phyloP scores from a whole-genome alignment of 768 basidiomycete genomes.

The Gloeophyllum trabeum region DNA sequence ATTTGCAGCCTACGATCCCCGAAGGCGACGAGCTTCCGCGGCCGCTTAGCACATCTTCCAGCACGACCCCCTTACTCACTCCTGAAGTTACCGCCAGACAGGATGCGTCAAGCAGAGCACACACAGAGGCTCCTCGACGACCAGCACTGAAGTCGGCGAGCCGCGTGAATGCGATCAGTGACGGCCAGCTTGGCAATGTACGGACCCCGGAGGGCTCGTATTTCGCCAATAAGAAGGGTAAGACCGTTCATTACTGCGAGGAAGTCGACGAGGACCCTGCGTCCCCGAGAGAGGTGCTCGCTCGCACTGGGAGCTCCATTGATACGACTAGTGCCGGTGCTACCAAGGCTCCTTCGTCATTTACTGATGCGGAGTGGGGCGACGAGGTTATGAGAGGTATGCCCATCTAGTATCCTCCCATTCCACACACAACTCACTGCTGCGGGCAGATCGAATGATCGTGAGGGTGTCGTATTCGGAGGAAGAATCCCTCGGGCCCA shows the following conservation, averaged over 20 bases:
- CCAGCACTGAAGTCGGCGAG: too few relatives aligned
- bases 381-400: constrained; percentile 70
- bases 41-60: constrained; percentile 7
- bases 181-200: constrained; percentile 10
- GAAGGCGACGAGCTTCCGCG: constrained; percentile 1
- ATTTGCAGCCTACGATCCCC: too few relatives aligned
- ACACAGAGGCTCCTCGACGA: too few relatives aligned
- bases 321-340: constrained; percentile 59
- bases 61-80: neutral
- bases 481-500: constrained; percentile 30
- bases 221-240: constrained; percentile 12
- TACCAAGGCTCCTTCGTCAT: constrained; percentile 17
- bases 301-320: constrained; percentile 42
- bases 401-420: constrained; percentile 6
- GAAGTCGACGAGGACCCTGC: constrained; percentile 24
- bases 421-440: constrained; percentile 7
- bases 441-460: constrained; percentile 72
- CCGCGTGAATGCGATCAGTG: neutral
- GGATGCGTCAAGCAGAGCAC: too few relatives aligned
- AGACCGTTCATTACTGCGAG: constrained; percentile 12
- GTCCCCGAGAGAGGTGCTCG: constrained; percentile 56
- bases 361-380: constrained; percentile 23
- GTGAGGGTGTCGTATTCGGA: constrained; percentile 63
- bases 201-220: constrained; percentile 5
- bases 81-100: too few relatives aligned